Conservation (phyloP, 306 rosid species). For the Castanospermum australe region DNA sequence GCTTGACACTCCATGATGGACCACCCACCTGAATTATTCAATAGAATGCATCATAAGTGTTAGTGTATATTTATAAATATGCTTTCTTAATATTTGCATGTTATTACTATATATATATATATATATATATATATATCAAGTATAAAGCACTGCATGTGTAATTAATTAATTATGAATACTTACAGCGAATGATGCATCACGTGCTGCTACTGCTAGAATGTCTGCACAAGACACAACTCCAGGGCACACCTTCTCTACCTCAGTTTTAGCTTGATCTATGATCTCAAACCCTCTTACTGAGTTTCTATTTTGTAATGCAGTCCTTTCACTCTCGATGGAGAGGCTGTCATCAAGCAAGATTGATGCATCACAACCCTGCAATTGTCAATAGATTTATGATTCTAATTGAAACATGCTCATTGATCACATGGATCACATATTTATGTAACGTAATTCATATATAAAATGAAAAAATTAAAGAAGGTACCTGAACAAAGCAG, state of each 20-base stretch:
- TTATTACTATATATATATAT: background rate
- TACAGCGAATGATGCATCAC: constrained; percentile 67
- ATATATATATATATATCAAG: background rate
- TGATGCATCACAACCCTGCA: constrained; percentile 68
- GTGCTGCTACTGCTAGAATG: constrained; percentile 56
- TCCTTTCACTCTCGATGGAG: constrained; percentile 38
- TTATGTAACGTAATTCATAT: background rate
- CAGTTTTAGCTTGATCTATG: constrained; percentile 55
- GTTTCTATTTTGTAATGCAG: constrained; percentile 22
- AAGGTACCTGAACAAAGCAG: constrained; percentile 39
- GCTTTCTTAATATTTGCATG: too few species aligned
- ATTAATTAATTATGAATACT: background rate
- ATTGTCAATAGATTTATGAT: background rate
- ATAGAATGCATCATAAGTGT: background rate
- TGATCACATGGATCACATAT: background rate
- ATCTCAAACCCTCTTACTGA: constrained; percentile 50
- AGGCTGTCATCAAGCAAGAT: constrained; percentile 37
- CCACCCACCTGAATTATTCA: constrained; percentile 42
- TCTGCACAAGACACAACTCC: constrained; percentile 41
- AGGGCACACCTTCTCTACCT: constrained; percentile 57
- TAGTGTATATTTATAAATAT: background rate
- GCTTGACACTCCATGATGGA: constrained; percentile 45
- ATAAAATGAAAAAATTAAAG: background rate
- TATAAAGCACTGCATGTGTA: too few species aligned
- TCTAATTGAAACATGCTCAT: too few species aligned